Evolutionary conservation across 495 filamentous ascomycete genomes (phyloP).

Genomic region (Talaromyces liani): DNA sequence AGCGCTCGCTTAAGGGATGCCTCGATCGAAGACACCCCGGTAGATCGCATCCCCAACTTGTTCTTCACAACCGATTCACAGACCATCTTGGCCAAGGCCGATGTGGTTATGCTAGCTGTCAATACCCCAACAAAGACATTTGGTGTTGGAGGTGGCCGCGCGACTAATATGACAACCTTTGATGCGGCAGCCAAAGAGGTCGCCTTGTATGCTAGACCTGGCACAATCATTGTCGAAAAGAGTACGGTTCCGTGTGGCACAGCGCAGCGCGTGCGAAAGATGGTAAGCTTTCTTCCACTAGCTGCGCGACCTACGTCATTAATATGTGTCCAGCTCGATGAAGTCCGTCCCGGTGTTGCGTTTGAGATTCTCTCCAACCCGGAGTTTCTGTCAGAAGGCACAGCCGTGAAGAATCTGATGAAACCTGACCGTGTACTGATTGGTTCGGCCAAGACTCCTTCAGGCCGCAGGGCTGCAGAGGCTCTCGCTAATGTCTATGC

Average conservation of each 20-base stretch:
- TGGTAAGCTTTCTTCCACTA: conserved; percentile 27
- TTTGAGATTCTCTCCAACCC: conserved; percentile 82
- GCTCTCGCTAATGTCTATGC: conserved; percentile 58
- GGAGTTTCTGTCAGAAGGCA: conserved; percentile 76
- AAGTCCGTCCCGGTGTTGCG: conserved; percentile 46
- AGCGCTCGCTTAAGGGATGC: conserved; percentile 10
- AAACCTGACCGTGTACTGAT: conserved; percentile 73
- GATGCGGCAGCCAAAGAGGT: conserved; percentile 63
- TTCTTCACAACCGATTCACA: conserved; percentile 64
- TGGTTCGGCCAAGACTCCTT: conserved; percentile 51
- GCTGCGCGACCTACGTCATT: conserved; percentile 28
- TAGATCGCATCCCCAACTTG: conserved; percentile 52
- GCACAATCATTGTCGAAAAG: conserved; percentile 77
- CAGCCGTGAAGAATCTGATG: conserved; percentile 63
- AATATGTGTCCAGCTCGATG: conserved; percentile 29
- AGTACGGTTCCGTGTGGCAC: conserved; percentile 77
- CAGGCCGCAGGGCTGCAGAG: conserved; percentile 54
- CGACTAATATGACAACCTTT: conserved; percentile 66
- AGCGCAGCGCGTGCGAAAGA: conserved; percentile 60
- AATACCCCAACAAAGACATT: conserved; percentile 74
- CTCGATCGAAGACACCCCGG: conserved; percentile 18
- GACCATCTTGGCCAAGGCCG: conserved; percentile 54
- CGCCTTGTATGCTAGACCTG: conserved; percentile 54
- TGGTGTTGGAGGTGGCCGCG: conserved; percentile 62
- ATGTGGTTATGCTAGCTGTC: conserved; percentile 71